Evolutionary conservation across 2,329 filamentous ascomycete genomes (phyloP).

Genomic region (Penicillium sp.): DNA sequence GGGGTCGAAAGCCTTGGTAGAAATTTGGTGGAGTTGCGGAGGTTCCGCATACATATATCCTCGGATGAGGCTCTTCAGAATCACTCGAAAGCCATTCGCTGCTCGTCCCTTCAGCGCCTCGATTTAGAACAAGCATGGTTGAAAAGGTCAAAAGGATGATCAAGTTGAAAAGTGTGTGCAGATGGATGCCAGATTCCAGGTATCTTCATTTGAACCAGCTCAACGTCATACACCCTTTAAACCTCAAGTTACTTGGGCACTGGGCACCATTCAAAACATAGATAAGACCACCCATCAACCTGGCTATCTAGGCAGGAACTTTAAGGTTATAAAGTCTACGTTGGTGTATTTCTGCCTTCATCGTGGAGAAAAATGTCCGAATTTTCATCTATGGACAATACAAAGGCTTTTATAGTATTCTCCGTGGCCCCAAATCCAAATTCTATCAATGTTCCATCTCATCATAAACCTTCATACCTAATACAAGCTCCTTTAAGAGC

Average conservation of each 20-base stretch:
- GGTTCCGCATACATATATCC: not conserved
- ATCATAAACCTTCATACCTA: constrained; percentile 12
- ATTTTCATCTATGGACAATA: constrained; percentile 3
- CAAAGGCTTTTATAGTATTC: constrained; percentile 18
- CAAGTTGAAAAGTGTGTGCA: not conserved
- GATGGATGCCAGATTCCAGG: not conserved
- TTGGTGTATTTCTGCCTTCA: not conserved
- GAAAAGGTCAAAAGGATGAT: not conserved
- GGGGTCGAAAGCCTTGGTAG: not conserved
- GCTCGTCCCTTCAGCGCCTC: not conserved
- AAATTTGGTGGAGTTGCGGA: not conserved
- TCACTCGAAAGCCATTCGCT: not conserved
- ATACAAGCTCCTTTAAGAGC: constrained; percentile 10
- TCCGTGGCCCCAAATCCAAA: constrained; percentile 5
- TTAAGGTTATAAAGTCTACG: not conserved
- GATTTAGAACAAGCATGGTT: not conserved
- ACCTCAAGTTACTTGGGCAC: not conserved
- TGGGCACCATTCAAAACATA: too few relatives aligned
- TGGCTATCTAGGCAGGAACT: not conserved
- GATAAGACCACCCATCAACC: not conserved
- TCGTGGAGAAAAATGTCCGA: constrained; percentile 2
- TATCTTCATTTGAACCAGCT: not conserved
- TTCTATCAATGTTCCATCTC: constrained; percentile 19
- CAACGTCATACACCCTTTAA: not conserved
- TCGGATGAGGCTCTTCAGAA: not conserved